These are phyloP conservation scores for Pichia sp. DNA, from an alignment of 1,139 yeast species.

Conservation along the genomic window DNA sequence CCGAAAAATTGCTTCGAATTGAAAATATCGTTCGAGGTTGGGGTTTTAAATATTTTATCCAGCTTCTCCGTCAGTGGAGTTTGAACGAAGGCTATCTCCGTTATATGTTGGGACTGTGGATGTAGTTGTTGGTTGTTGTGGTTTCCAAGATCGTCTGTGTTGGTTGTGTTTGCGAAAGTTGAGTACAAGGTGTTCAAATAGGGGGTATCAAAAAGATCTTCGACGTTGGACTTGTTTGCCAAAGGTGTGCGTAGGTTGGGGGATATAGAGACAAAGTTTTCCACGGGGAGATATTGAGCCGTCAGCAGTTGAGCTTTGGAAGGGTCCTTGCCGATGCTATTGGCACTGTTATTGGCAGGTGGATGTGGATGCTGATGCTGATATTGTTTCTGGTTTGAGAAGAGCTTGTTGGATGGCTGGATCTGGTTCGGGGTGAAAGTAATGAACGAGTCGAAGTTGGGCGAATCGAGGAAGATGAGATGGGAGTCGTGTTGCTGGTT, in stretches of 20 bases:
- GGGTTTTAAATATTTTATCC: slow-evolving; percentile 27
- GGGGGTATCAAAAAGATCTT: slow-evolving; percentile 19
- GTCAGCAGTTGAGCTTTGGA: background rate
- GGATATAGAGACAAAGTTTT: slow-evolving; percentile 10
- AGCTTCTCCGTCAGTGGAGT: slow-evolving; percentile 21
- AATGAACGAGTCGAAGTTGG: slow-evolving; percentile 13
- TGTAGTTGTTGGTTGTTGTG: background rate
- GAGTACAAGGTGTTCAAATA: slow-evolving; percentile 16
- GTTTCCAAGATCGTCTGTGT: slow-evolving; percentile 17
- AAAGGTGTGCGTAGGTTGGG: slow-evolving; percentile 20
- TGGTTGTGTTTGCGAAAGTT: slow-evolving; percentile 12
- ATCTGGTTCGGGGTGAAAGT: slow-evolving; percentile 14
- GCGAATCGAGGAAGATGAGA: slow-evolving; percentile 9
- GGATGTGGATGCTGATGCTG: slow-evolving; percentile 4
- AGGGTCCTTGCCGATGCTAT: background rate
- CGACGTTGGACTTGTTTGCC: slow-evolving; percentile 15
- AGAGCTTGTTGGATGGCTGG: slow-evolving; percentile 6
- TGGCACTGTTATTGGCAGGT: slow-evolving; percentile 8
- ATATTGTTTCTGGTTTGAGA: slow-evolving; percentile 3
- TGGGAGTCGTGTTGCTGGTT: slow-evolving; percentile 6
- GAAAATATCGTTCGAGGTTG: slow-evolving; percentile 26
- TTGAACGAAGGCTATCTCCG: slow-evolving; percentile 2
- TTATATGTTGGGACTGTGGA: slow-evolving; percentile 17
- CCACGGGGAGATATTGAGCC: slow-evolving; percentile 5
- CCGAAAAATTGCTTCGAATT: slow-evolving; percentile 21